Base-by-base conservation (phyloP, 225 moss, liverwort and hornwort genomes). In the Antitrichia curtipendula region DNA sequence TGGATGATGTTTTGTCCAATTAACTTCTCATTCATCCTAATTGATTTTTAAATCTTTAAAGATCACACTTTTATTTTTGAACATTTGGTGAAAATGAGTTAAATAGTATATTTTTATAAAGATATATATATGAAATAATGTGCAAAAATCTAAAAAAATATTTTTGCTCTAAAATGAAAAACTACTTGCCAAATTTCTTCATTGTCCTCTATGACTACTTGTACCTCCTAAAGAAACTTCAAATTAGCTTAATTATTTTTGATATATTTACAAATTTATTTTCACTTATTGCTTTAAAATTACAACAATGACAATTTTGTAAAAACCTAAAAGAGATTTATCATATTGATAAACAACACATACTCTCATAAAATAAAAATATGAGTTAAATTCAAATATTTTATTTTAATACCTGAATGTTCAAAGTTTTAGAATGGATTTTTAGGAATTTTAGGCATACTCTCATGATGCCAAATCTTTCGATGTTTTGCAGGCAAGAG, bases 361-460 rank as follows among this genome's bases (percentile, higher is more conserved):
- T 38, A 22, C 22, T 66, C 2, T 20, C 4, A 21, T 66, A n/a
- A 64, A 34, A 5, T 18, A 34, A 34, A 66, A 66, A n/a, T 36
- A 19, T 36, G 38, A 7, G 38, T 7, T 38, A 23, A 40, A 23
- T 0, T 4, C 4, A 40, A 69, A 23, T 69, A 2, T 21, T 13
- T 13, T n/a, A 23, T 23, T 68, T 38, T 23, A 40, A 23, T 0
- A 2, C 38, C 1, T 13, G 4, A 68, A 38, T 13, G 13, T 38
- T 68, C 1, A 13, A 13, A 68, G 23, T 13, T 13, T 0, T 23
- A 0, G 4, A 23, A 68, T 12, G 38, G 2, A 0, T 38, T 69
- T 69, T 69, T 68, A 66, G 8, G 40, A 3, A 13, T 23, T 23
- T 38, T 13, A 2, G 40, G 2, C 4, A 12, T 4, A 4, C 4